phyloP scores from a whole-genome alignment of 768 basidiomycete species.

The Suillus weaverae region DNA sequence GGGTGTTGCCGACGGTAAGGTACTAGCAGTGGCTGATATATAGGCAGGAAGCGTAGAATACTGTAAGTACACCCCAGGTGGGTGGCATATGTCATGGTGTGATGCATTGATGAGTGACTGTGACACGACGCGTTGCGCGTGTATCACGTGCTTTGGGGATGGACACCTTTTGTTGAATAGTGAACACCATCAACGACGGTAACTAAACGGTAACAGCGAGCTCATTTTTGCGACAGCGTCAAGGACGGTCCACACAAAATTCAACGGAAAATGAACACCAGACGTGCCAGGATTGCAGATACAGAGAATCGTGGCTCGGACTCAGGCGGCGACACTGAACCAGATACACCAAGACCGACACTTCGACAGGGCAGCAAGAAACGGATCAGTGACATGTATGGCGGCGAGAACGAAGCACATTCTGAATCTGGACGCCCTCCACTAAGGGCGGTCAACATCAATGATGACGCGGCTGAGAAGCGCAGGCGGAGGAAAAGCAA shows the following conservation, averaged over 20 bases:
- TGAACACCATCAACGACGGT: slow-evolving; percentile 20
- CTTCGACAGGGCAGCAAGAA: slow-evolving; percentile 34
- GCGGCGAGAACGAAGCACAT: slow-evolving; percentile 36
- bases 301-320: slow-evolving; percentile 18
- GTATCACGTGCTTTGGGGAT: slow-evolving; percentile 27
- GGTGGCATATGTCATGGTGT: no score
- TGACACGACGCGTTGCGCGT: slow-evolving; percentile 30
- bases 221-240: not conserved
- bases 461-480: slow-evolving; percentile 89
- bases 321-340: slow-evolving; percentile 32
- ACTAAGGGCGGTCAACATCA: slow-evolving; percentile 45
- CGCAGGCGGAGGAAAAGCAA: slow-evolving; percentile 78
- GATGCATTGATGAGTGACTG: slow-evolving; percentile 11
- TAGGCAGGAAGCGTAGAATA: no score
- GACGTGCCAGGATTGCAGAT: slow-evolving; percentile 20
- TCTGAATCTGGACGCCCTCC: slow-evolving; percentile 43
- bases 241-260: not conserved
- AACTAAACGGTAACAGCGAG: not conserved
- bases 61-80: no score
- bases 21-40: no score
- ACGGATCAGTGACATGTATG: slow-evolving; percentile 50
- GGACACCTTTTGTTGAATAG: slow-evolving; percentile 30
- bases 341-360: slow-evolving; percentile 29
- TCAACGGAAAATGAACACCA: slow-evolving; percentile 20
- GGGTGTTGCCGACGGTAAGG: no score